Conservation (phyloP, 495 filamentous ascomycete genomes). For the Hypoxylon lienhwacheense region DNA sequence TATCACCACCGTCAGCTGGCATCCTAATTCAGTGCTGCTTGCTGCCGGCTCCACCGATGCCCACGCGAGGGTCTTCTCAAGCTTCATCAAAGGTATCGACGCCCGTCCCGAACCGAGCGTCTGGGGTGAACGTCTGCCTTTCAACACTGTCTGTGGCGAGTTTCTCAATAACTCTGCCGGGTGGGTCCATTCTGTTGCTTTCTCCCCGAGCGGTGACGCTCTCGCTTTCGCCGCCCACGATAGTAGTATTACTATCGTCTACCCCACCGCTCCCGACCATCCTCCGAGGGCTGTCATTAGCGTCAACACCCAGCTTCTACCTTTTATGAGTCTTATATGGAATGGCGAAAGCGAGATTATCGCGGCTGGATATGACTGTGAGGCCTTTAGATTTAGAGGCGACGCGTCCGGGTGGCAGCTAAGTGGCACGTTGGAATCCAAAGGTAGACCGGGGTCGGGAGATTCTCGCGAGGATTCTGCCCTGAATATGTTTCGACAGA, state of each 20-base stretch:
- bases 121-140: constrained; percentile 94
- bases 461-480: constrained; percentile 66
- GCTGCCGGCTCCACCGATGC: constrained; percentile 95
- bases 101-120: constrained; percentile 80
- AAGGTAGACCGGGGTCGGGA: constrained; percentile 62
- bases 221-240: constrained; percentile 93
- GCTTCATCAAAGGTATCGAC: constrained; percentile 94
- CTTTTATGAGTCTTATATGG: constrained; percentile 91
- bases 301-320: constrained; percentile 83
- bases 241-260: constrained; percentile 93
- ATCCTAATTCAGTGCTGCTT: constrained; percentile 93
- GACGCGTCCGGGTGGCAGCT: constrained; percentile 82
- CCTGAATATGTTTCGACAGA: constrained; percentile 98
- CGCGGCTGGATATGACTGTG: constrained; percentile 94
- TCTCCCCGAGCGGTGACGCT: constrained; percentile 88
- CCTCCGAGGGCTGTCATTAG: constrained; percentile 85
- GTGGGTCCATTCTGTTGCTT: constrained; percentile 89
- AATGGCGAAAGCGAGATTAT: constrained; percentile 91
- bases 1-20: constrained; percentile 91
- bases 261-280: constrained; percentile 89
- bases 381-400: constrained; percentile 89
- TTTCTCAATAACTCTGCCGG: constrained; percentile 93
- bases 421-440: constrained; percentile 78
- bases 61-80: constrained; percentile 93
- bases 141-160: constrained; percentile 97